These are phyloP conservation scores for Manihot esculenta DNA, from an alignment of 441 rosid genomes.

Conservation along the genomic window DNA sequence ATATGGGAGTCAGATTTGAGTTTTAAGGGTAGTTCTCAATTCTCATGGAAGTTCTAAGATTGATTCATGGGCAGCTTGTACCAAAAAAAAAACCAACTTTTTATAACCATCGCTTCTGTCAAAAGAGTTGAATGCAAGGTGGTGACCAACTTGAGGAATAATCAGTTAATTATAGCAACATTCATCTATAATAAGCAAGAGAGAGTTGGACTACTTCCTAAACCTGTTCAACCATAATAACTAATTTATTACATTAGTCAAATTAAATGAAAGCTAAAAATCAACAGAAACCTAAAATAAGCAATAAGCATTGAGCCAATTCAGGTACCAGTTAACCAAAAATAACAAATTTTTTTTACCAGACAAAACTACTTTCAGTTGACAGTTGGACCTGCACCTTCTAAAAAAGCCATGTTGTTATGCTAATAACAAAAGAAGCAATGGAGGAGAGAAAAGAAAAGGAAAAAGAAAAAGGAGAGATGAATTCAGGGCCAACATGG, in stretches of 20 bases:
- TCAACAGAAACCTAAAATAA: neutral
- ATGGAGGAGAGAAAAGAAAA: neutral
- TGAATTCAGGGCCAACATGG: conserved; percentile 81
- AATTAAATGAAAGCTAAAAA: neutral
- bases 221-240: neutral
- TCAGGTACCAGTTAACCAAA: neutral
- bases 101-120: neutral
- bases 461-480: conserved; percentile 22
- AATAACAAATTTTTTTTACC: conserved; percentile 15
- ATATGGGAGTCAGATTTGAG: too few relatives aligned
- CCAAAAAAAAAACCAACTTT: conserved; percentile 4
- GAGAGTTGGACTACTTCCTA: neutral
- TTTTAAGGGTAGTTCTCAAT: too few relatives aligned
- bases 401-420: neutral
- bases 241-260: neutral
- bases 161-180: neutral
- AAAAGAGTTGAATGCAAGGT: neutral
- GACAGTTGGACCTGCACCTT: conserved; percentile 2
- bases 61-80: too few relatives aligned
- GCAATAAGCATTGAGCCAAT: neutral
- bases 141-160: neutral
- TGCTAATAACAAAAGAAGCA: neutral
- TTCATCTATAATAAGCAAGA: conserved; percentile 16
- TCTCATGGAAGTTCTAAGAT: too few relatives aligned
- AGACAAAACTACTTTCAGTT: neutral